Base-by-base conservation (phyloP, 2,329 filamentous ascomycete genomes). In the Fusarium paranaense region DNA sequence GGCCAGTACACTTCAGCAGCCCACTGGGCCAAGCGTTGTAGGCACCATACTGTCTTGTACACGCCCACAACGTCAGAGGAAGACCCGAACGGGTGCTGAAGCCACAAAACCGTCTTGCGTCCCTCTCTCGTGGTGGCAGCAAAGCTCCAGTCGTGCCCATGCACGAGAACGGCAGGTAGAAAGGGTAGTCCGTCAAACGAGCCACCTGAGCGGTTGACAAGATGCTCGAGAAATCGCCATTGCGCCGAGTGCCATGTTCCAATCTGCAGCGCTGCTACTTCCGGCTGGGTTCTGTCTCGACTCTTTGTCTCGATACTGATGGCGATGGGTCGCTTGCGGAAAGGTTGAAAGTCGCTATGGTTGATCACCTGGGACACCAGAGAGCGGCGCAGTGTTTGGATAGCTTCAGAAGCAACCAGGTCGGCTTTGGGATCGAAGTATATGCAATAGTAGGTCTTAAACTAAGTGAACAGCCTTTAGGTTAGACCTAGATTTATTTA, bases 231-330 rank as follows among this genome's bases (percentile, higher is more conserved):
- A 25, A 67, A 63, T 37, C 40, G 27, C 65, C 65, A 67, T 20
- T 67, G 65, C 20, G 65, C 65, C 9, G 65, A 27, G 16, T 67
- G 65, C 65, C 65, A 67, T 59, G 65, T 67, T 33, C 65, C 65
- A 16, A 63, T 35, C 42, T 67, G 65, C 11, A 67, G 30, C 40
- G 45, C 65, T 8, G 59, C 65, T 35, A 22, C 37, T 13, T 66
- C 56, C 30, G 35, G 16, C 45, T 35, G 20, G 25, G 45, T 22
- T 38, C 33, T 35, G 52, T 25, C 42, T 25, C 37, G 37, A n/a
- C 20, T 59, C 52, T 67, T 67, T 13, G 65, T 63, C 65, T 67
- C 65, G 65, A 67, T 54, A 25, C 59, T 67, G 38, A 67, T 32
- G 32, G 59, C 65, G 40, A 67, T 63, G 40, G 65, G 65, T 9